A percentile compares a stretch with the other conserved stretches of the same genome.
phyloP scores from a whole-genome alignment of 805 yeast species.

The Wickerhamomyces rabaulensis region DNA sequence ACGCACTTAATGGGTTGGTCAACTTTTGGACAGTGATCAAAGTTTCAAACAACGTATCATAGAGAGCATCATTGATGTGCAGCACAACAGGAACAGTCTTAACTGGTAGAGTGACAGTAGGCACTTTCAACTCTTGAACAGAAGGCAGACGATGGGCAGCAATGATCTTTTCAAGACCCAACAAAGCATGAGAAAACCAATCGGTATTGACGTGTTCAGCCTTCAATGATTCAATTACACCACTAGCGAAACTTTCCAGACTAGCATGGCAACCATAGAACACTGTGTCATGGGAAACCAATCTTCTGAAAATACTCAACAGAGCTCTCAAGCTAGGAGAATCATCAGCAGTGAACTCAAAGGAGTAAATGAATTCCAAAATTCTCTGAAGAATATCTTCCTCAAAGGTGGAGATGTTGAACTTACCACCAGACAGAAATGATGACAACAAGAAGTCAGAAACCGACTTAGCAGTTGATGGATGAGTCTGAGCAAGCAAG shows the following conservation, averaged over 20 bases:
- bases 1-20: constrained; percentile 40
- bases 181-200: constrained; percentile 58
- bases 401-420: constrained; percentile 29
- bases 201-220: constrained; percentile 35
- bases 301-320: constrained; percentile 36
- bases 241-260: constrained; percentile 31
- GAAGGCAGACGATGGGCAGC: constrained; percentile 47
- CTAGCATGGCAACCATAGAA: constrained; percentile 30
- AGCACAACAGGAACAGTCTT: constrained; percentile 17
- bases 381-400: constrained; percentile 33
- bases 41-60: constrained; percentile 35
- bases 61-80: constrained; percentile 17
- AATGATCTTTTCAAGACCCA: constrained; percentile 50
- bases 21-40: constrained; percentile 38
- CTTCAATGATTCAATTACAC: constrained; percentile 31
- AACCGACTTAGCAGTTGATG: constrained; percentile 31
- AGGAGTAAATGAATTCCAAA: constrained; percentile 29
- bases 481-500: constrained; percentile 37
- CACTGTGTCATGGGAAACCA: constrained; percentile 35
- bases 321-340: constrained; percentile 32
- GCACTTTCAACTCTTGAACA: constrained; percentile 28
- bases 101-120: constrained; percentile 15
- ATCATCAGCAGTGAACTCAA: constrained; percentile 25
- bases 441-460: constrained; percentile 34
- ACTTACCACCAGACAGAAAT: constrained; percentile 28